phyloP scores from a whole-genome alignment of 108 stramenopile species.

The Conticribra weissflogii region DNA sequence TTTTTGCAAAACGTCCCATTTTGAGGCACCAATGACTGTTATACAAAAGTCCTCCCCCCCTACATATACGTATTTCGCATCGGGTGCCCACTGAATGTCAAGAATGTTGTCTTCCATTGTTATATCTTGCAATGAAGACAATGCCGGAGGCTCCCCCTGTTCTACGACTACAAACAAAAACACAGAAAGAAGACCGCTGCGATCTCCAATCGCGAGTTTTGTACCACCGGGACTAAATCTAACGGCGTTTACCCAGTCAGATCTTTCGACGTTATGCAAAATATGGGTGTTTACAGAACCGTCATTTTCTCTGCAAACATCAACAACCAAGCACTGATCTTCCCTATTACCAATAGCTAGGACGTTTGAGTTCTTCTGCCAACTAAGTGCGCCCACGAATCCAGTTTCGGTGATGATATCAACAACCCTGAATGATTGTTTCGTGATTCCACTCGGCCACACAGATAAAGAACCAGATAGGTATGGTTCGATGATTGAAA shows the following conservation, averaged over 20 bases:
- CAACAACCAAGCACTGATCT: slow-evolving; percentile 57
- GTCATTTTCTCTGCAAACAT: slow-evolving; percentile 44
- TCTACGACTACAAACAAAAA: slow-evolving; percentile 46
- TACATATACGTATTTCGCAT: slow-evolving; percentile 64
- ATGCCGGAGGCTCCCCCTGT: slow-evolving; percentile 18
- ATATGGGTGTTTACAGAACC: slow-evolving; percentile 41
- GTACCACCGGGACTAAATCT: slow-evolving; percentile 64
- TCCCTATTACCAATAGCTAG: slow-evolving; percentile 70
- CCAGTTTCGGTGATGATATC: slow-evolving; percentile 61
- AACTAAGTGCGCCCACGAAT: slow-evolving; percentile 68
- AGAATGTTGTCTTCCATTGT: slow-evolving; percentile 65
- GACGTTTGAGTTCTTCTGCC: slow-evolving; percentile 56
- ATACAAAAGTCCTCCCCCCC: slow-evolving; percentile 77
- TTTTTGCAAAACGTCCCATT: slow-evolving; percentile 54
- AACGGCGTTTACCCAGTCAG: slow-evolving; percentile 70
- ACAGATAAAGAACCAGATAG: neutral
- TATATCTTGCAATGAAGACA: slow-evolving; percentile 54
- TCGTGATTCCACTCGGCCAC: neutral
- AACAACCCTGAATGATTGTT: slow-evolving; percentile 58
- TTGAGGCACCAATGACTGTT: slow-evolving; percentile 57
- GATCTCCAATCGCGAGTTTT: slow-evolving; percentile 64
- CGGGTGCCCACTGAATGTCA: slow-evolving; percentile 66
- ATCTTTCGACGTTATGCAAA: slow-evolving; percentile 55
- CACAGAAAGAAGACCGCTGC: slow-evolving; percentile 54
- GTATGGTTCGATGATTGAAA: slow-evolving; percentile 65